Base-by-base conservation (phyloP, 139 green algal species). In the Choricystis sp. region DNA sequence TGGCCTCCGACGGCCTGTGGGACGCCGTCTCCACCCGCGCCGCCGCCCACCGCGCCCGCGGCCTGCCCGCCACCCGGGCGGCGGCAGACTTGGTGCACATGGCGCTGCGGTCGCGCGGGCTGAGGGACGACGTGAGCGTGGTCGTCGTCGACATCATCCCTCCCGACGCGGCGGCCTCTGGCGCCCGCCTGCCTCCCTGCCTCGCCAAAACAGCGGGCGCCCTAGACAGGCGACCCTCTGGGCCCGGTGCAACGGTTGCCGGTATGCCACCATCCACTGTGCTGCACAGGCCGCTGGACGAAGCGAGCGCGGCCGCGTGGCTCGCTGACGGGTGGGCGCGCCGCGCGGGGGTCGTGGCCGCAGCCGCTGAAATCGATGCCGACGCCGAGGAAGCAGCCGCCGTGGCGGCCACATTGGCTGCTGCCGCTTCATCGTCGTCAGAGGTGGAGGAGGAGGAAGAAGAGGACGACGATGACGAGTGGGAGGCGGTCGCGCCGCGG, bases 1-100 rank as follows among this genome's bases (percentile, higher is more conserved):
- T 96, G 3, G 89, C 84, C 23, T 87, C 74, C 27, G 89, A 96
- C 70, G 89, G 89, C 3, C 72, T 96, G 66, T 96, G 89, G 89
- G 89, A 96, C 65, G 81, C 80, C 1, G 60, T 89, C 22, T 67
- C 71, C 59, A 69, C 75, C 26, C 94, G 94, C 73, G 77, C 74
- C 0, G 82, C 79, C 28, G 62, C 69, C 1, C 73, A 86, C 60
- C 65, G 73, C 58, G 62, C 69, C 0, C 68, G 81, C 9, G 70
- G 72, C 24, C 76, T 84, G 69, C 28, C 60, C 0, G 72, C 81
- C 4, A 57, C 29, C 40, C 75, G 81, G 30, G 82, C 82, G 24
- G 72, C 82, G 1, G 61, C 61, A 26, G 62, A 73, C 40, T 76
- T 89, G 67, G 72, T 83, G 58, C 25, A 62, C 19, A 30, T 58